Conservation (phyloP, 2,329 filamentous ascomycete species). For the Fusarium sp. region DNA sequence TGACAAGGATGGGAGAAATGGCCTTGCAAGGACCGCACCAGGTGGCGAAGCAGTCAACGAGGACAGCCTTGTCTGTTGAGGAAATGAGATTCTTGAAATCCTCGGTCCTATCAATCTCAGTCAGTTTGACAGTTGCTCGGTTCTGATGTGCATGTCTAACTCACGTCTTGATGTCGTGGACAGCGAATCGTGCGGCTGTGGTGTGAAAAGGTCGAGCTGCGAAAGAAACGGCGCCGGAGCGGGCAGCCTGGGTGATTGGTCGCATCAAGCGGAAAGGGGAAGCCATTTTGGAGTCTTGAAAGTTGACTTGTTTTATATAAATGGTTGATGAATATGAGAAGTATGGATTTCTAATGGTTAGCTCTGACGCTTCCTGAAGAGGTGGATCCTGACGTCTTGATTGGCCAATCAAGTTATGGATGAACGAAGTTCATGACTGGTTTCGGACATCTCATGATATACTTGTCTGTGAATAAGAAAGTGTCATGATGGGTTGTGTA, state of each 20-base stretch:
- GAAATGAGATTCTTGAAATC: slow-evolving; percentile 69
- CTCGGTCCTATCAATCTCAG: slow-evolving; percentile 60
- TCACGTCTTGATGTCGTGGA: slow-evolving; percentile 59
- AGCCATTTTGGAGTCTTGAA: slow-evolving; percentile 31
- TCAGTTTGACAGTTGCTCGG: neutral
- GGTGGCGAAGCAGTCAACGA: slow-evolving; percentile 72
- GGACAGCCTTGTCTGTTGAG: slow-evolving; percentile 68
- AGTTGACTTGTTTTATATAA: neutral
- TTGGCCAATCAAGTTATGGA: slow-evolving; percentile 28
- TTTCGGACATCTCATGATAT: slow-evolving; percentile 16
- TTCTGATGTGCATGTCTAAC: slow-evolving; percentile 17
- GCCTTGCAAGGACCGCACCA: slow-evolving; percentile 98
- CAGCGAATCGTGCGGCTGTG: slow-evolving; percentile 57
- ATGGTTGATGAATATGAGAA: slow-evolving; percentile 16
- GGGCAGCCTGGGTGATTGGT: slow-evolving; percentile 38
- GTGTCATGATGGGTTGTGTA: neutral
- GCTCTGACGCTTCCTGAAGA: slow-evolving; percentile 20
- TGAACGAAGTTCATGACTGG: neutral
- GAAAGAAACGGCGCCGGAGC: slow-evolving; percentile 26
- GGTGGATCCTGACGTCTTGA: slow-evolving; percentile 24
- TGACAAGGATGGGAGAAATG: slow-evolving; percentile 78
- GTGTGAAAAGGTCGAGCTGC: slow-evolving; percentile 51
- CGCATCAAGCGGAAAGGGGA: slow-evolving; percentile 35
- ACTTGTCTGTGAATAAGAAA: neutral
- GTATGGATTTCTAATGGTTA: slow-evolving; percentile 36